Conservation (phyloP, 2,329 filamentous ascomycete species). For the Epichloe hybrida region DNA sequence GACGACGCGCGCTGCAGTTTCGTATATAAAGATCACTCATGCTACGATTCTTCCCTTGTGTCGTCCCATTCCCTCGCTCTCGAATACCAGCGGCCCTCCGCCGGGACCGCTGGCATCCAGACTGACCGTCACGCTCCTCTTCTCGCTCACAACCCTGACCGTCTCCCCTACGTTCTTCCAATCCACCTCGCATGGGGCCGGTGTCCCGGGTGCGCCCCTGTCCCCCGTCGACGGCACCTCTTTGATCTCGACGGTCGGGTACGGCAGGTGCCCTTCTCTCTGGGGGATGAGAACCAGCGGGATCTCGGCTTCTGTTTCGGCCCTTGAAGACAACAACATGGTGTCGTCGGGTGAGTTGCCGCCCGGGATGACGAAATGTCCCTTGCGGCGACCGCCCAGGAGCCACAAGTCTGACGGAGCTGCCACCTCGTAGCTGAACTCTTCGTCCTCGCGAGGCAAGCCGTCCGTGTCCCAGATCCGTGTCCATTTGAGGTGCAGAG, state of each 20-base stretch:
- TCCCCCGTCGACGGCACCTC: constrained; percentile 31
- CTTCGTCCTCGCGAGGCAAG: constrained; percentile 34
- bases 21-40: constrained; percentile 6
- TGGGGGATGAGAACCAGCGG: constrained; percentile 68
- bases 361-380: constrained; percentile 54
- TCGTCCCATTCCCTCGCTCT: constrained; percentile 33
- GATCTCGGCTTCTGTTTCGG: constrained; percentile 43
- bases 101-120: constrained; percentile 53
- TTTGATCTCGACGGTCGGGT: constrained; percentile 68
- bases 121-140: constrained; percentile 58
- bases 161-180: constrained; percentile 66
- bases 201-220: constrained; percentile 10
- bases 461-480: constrained; percentile 44
- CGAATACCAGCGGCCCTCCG: constrained; percentile 53
- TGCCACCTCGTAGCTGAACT: constrained; percentile 74
- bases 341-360: constrained; percentile 27
- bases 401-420: constrained; percentile 69
- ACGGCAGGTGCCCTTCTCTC: constrained; percentile 60
- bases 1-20: background rate
- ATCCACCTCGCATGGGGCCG: constrained; percentile 57
- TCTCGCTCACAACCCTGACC: constrained; percentile 59
- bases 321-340: constrained; percentile 23
- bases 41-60: constrained; percentile 24
- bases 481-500: constrained; percentile 49
- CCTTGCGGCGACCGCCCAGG: constrained; percentile 66